A percentile compares a stretch with the other conserved stretches of the same genome.
phyloP scores from a whole-genome alignment of 139 green algal species.

The Chlamydomonas schloesseri region DNA sequence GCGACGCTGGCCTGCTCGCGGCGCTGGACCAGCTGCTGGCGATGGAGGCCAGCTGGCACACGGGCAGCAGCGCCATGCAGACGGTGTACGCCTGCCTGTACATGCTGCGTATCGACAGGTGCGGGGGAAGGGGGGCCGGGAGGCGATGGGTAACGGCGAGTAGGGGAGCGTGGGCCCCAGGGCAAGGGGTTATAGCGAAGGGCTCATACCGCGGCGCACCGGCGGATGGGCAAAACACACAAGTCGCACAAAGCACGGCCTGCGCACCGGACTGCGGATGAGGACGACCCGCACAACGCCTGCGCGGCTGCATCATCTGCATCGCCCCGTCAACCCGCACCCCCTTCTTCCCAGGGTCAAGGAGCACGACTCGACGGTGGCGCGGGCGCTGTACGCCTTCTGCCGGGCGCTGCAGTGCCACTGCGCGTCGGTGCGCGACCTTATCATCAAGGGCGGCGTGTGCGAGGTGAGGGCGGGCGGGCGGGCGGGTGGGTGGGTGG shows the following conservation, averaged over 20 bases:
- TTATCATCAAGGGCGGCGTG: slow-evolving; percentile 72
- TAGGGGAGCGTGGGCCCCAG: too few relatives aligned
- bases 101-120: slow-evolving; percentile 82
- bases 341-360: not conserved
- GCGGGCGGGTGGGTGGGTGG: too few relatives aligned
- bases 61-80: slow-evolving; percentile 75
- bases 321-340: too few relatives aligned
- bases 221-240: too few relatives aligned
- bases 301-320: too few relatives aligned
- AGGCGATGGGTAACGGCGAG: too few relatives aligned
- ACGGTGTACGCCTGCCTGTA: slow-evolving; percentile 91
- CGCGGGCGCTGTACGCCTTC: slow-evolving; percentile 69
- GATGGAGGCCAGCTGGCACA: slow-evolving; percentile 83
- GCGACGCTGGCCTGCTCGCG: slow-evolving; percentile 44
- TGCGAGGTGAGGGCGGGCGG: slow-evolving; percentile 71
- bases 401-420: slow-evolving; percentile 68
- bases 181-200: too few relatives aligned
- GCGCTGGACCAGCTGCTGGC: slow-evolving; percentile 70
- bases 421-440: slow-evolving; percentile 67
- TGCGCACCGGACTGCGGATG: too few relatives aligned
- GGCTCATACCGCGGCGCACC: too few relatives aligned
- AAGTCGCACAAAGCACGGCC: too few relatives aligned
- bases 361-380: slow-evolving; percentile 25
- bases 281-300: too few relatives aligned
- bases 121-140: not conserved